phyloP scores from a whole-genome alignment of 108 stramenopile species.

The Asterionellopsis glacialis region DNA sequence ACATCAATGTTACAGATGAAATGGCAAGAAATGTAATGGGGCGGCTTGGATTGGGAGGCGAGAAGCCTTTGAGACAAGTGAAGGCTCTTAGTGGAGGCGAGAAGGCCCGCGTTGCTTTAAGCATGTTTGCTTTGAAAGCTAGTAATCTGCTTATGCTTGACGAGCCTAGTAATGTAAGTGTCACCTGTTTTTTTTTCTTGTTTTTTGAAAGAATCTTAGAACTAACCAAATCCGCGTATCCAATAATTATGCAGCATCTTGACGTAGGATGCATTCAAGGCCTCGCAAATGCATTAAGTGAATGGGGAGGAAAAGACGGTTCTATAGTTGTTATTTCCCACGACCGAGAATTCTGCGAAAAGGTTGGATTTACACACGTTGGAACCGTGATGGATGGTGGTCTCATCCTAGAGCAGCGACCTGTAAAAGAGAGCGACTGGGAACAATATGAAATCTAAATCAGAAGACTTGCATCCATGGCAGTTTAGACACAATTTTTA shows the following conservation, averaged over 20 bases:
- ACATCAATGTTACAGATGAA: conserved; percentile 73
- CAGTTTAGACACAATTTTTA: no score
- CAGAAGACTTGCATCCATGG: no score
- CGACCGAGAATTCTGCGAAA: conserved; percentile 86
- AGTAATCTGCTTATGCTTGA: conserved; percentile 71
- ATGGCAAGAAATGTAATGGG: conserved; percentile 75
- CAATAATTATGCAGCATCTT: conserved; percentile 27
- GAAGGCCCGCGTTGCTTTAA: conserved; percentile 79
- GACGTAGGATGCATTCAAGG: conserved; percentile 71
- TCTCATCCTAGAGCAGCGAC: conserved; percentile 69
- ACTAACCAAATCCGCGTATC: no score
- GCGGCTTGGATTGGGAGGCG: conserved; percentile 68
- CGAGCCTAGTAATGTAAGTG: conserved; percentile 41
- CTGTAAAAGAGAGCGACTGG: conserved; percentile 75
- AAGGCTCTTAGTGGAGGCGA: conserved; percentile 69
- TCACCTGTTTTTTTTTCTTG: no score
- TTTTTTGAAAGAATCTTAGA: no score
- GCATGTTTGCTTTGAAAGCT: conserved; percentile 81
- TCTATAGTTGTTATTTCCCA: conserved; percentile 89
- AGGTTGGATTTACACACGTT: conserved; percentile 85
- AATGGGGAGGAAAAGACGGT: conserved; percentile 74
- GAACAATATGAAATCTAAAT: conserved; percentile 7
- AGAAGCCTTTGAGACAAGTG: conserved; percentile 64
- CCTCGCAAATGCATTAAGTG: conserved; percentile 62
- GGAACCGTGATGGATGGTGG: conserved; percentile 76